Conservation (phyloP, 2,329 filamentous ascomycete species). For the Pezicula carpinea region DNA sequence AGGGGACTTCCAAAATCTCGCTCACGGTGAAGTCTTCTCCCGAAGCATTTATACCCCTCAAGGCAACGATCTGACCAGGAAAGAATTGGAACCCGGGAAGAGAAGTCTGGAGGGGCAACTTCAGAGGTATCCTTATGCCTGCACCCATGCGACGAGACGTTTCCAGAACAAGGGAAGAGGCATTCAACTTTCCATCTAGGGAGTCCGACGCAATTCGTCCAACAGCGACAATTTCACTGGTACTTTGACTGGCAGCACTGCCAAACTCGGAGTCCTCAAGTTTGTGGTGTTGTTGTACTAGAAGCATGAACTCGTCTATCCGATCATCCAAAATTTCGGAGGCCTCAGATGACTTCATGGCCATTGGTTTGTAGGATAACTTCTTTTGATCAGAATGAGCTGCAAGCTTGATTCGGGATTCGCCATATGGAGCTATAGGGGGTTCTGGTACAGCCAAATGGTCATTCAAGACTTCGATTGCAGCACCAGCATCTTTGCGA, state of each 20-base stretch:
- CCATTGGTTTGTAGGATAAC: conserved; percentile 84
- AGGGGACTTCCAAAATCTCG: conserved; percentile 70
- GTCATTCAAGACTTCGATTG: conserved; percentile 77
- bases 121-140: conserved; percentile 75
- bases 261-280: conserved; percentile 80
- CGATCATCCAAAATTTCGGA: conserved; percentile 92
- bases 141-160: conserved; percentile 80
- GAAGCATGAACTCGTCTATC: conserved; percentile 81
- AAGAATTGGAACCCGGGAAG: conserved; percentile 77
- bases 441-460: conserved; percentile 64
- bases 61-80: conserved; percentile 86
- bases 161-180: conserved; percentile 81
- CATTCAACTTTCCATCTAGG: conserved; percentile 79
- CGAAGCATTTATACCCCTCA: conserved; percentile 81
- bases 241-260: conserved; percentile 79
- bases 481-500: conserved; percentile 73
- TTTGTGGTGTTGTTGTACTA: conserved; percentile 69
- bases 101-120: conserved; percentile 50
- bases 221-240: conserved; percentile 81
- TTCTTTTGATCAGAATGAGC: conserved; percentile 88
- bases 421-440: conserved; percentile 66
- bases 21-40: conserved; percentile 78
- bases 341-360: conserved; percentile 89
- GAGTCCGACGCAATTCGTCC: conserved; percentile 89
- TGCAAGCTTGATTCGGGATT: conserved; percentile 77